Evolutionary conservation across 2,329 filamentous ascomycete species (phyloP).

Genomic region (Furcasterigmium furcatum): DNA sequence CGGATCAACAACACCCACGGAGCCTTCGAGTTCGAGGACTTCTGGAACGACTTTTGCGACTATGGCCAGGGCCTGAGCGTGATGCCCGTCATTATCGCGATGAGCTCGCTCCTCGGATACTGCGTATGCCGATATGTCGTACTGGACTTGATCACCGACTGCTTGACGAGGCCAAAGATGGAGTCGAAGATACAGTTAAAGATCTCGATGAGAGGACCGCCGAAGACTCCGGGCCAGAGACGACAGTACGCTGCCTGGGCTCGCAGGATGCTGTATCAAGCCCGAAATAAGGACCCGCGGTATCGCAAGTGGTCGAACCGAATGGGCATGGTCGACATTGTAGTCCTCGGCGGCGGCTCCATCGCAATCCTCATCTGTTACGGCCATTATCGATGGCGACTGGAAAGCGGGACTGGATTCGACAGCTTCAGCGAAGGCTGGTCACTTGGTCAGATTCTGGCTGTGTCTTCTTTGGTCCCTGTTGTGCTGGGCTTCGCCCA

Average conservation of each 20-base stretch:
- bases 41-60: background rate
- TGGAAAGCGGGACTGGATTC: background rate
- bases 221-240: background rate
- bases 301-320: background rate
- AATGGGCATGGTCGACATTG: background rate
- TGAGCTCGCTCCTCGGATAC: background rate
- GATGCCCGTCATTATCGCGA: background rate
- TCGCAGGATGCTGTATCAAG: background rate
- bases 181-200: too few species aligned
- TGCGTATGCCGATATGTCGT: background rate
- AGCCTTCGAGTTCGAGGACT: background rate
- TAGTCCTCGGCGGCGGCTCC: background rate
- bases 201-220: background rate
- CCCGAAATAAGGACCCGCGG: background rate
- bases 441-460: background rate
- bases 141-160: background rate
- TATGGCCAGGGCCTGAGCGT: background rate
- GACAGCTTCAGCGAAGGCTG: background rate
- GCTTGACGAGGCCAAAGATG: background rate
- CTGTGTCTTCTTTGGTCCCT: background rate
- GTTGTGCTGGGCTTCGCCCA: background rate
- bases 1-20: background rate
- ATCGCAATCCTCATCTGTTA: background rate
- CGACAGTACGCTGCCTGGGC: background rate
- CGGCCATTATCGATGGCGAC: background rate